Conservation (phyloP, 1,284 basidiomycete genomes). For the Ustilago shanxiensis region DNA sequence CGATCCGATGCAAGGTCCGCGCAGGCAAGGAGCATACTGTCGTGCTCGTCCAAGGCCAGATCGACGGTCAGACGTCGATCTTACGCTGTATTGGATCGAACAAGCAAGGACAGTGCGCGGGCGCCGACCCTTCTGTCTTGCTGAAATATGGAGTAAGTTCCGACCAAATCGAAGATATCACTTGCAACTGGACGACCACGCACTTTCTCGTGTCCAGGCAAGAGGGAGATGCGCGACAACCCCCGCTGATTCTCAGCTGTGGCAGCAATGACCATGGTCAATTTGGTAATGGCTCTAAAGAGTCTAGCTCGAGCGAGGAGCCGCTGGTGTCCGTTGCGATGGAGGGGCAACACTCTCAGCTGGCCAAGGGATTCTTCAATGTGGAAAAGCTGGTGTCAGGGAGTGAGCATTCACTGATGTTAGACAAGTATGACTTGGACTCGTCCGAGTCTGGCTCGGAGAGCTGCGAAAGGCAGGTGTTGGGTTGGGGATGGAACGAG, state of each 20-base stretch:
- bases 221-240: neutral
- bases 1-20: slow-evolving; percentile 12
- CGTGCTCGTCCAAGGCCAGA: slow-evolving; percentile 7
- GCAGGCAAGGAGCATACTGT: slow-evolving; percentile 42
- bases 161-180: slow-evolving; percentile 17
- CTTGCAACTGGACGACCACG: slow-evolving; percentile 52
- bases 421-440: slow-evolving; percentile 9
- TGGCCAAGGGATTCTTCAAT: neutral
- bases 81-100: slow-evolving; percentile 33
- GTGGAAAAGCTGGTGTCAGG: slow-evolving; percentile 42
- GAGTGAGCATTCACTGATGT: slow-evolving; percentile 51
- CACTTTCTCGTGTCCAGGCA: slow-evolving; percentile 14
- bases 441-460: neutral
- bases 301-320: neutral
- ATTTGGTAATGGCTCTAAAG: slow-evolving; percentile 12
- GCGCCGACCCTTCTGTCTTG: slow-evolving; percentile 3
- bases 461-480: slow-evolving; percentile 12
- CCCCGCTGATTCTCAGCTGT: slow-evolving; percentile 18
- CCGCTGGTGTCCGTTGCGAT: slow-evolving; percentile 2
- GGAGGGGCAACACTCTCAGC: slow-evolving; percentile 8
- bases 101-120: slow-evolving; percentile 25
- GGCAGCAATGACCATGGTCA: slow-evolving; percentile 48
- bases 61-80: neutral
- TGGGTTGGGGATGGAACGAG: slow-evolving; percentile 57
- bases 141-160: neutral